Conservation (phyloP, 768 basidiomycete species). For the Amylocystis lapponica region DNA sequence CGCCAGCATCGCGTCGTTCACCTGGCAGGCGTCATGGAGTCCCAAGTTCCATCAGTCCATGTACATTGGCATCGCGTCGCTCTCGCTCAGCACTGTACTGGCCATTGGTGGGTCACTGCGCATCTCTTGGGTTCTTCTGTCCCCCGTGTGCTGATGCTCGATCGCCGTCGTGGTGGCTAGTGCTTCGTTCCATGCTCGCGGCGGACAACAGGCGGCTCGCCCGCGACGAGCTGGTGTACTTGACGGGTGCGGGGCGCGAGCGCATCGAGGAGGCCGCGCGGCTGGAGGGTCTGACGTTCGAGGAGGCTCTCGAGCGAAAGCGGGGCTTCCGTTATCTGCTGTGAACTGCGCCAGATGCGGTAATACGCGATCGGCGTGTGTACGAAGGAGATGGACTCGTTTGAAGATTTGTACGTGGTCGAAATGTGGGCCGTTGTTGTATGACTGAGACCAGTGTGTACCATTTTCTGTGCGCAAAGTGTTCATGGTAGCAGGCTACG, state of each 20-base stretch:
- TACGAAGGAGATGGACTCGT: too few relatives aligned
- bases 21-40: slow-evolving; percentile 58
- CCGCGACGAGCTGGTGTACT: slow-evolving; percentile 37
- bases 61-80: slow-evolving; percentile 38
- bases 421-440: too few relatives aligned
- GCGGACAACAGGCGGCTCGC: slow-evolving; percentile 47
- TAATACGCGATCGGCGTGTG: too few relatives aligned
- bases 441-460: too few relatives aligned
- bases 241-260: slow-evolving; percentile 39
- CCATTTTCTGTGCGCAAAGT: too few relatives aligned
- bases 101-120: slow-evolving; percentile 26
- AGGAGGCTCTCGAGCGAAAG: slow-evolving; percentile 50
- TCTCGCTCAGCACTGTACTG: slow-evolving; percentile 27
- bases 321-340: slow-evolving; percentile 56
- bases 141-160: not conserved
- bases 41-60: slow-evolving; percentile 60
- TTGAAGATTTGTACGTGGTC: too few relatives aligned
- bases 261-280: slow-evolving; percentile 54
- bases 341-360: too few relatives aligned
- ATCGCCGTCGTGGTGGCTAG: slow-evolving; percentile 20
- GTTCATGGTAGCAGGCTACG: too few relatives aligned
- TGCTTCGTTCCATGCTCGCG: slow-evolving; percentile 40
- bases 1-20: slow-evolving; percentile 51
- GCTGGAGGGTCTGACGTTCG: slow-evolving; percentile 53
- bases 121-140: not conserved